Base-by-base conservation (phyloP, 1,284 basidiomycete species). In the Trichosporon ovoides region DNA sequence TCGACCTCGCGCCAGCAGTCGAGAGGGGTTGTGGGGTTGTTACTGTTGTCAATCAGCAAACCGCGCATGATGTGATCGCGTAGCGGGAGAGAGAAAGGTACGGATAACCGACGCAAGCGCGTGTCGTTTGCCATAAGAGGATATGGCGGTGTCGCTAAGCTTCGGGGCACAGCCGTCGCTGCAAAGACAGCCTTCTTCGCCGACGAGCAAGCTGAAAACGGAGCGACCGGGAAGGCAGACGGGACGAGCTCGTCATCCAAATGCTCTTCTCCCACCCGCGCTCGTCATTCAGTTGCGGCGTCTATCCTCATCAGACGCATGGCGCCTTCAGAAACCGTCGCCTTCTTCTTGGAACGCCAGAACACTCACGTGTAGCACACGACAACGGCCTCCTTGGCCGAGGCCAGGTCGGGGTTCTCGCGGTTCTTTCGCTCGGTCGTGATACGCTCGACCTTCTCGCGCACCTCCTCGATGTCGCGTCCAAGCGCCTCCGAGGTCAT, bases 1-100 rank as follows among this genome's bases (percentile, higher is more conserved):
- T 77, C 77, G 38, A 77, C 76, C 62, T 78, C 68, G 49, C 67
- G 71, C 75, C 76, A 77, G 72, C 77, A 79, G 60, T 79, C 76
- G 38, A 79, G 68, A 20, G 77, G 74, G 58, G 64, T 66, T 34
- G 71, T 66, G 12, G 67, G 57, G 53, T 76, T 73, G 58, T 68
- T 66, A 37, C 74, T 73, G 57, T 35, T 49, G 51, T 38, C 43
- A 51, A 49, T 31, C 28, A 31, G 28, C 28, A 9, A 31, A 9
- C 28, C 28, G 28, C 28, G 28, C 28, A 31, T 31, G 28, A 4
- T 31, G 28, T 31, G 9, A 31, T 31, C 28, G 28, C 28, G 38
- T n/a, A n/a, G n/a, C n/a, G 38, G 38, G 18, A 20, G 38, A 3
- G 38, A 22, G 19, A 43, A 14, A 38, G 36, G 36, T 18, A 38